Evolutionary conservation across 1,139 yeast genomes (phyloP), one percentile per base, ranked within the genome.

Genomic region (Geotrichum bryndzae): DNA sequence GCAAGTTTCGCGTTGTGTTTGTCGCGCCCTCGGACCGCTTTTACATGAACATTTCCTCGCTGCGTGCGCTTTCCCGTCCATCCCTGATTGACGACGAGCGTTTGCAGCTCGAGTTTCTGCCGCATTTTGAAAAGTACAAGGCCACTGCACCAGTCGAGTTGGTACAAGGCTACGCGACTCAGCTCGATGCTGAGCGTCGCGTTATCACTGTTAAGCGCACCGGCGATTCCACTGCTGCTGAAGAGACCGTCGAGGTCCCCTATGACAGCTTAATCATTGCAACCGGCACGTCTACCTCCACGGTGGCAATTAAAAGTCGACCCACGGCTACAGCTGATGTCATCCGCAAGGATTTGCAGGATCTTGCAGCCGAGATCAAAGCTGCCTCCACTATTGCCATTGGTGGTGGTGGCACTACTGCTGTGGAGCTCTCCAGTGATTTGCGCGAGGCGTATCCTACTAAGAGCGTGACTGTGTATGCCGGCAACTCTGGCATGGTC

Each of bases 321-420:
- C 46, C 52, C 66, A 88, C 87, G 62, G 85, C 86, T 61, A 88
- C 87, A 74, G 87, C 85, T 68, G 82, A 86, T 66, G 89, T 86
- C 68, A 88, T 95, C 53, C 84, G 86, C 74, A 2, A 45, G 6
- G 22, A 25, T 6, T 51, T 59, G 25, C 27, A 11, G 1, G 78
- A 85, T 68, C 80, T 88, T 70, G 89, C 91, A 61, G 80, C 82
- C 72, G 90, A 86, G 73, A 82, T 95, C 77, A 83, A 84, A 76
- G 82, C 90, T 78, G 82, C 90, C 67, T 79, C 87, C 72, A 82
- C 86, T 53, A 81, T 88, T 69, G 91, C 88, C 64, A 90, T 89
- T 66, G 88, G 91, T 71, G 96, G 96, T 71, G 96, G 96, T 79
- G 96, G 96, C 68, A 94, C 96, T 73, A 89, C 96, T 54, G 96